Evolutionary conservation across 2,329 filamentous ascomycete species (phyloP).

Genomic region (Aspergillus japonicus): DNA sequence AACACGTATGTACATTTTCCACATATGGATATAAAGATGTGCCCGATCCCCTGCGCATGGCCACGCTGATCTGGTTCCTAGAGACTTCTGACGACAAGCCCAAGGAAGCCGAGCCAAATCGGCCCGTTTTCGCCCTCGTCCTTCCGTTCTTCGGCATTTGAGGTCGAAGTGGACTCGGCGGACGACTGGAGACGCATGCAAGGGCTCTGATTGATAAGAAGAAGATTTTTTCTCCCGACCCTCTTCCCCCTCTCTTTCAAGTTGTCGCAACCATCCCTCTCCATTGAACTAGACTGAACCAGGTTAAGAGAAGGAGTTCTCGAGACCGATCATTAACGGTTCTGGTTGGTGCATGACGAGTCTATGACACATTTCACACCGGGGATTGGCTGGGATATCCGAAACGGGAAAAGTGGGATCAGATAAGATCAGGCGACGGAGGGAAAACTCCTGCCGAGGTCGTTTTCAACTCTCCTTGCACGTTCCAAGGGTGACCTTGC

Average conservation of each 20-base stretch:
- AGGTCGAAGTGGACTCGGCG: neutral
- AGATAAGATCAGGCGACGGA: constrained; percentile 28
- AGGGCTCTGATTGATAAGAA: constrained; percentile 6
- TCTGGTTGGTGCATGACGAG: neutral
- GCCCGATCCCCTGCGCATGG: too few relatives aligned
- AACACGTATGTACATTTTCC: neutral
- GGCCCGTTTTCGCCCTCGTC: constrained; percentile 13
- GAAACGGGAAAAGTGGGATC: constrained; percentile 21
- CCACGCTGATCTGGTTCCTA: too few relatives aligned
- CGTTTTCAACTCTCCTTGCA: neutral
- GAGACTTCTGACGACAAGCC: too few relatives aligned
- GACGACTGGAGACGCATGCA: neutral
- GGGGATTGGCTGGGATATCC: constrained; percentile 5
- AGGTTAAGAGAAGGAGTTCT: constrained; percentile 1
- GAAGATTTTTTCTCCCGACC: constrained; percentile 8
- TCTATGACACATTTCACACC: constrained; percentile 7
- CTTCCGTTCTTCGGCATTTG: constrained; percentile 19
- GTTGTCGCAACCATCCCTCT: neutral
- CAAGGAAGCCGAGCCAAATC: neutral
- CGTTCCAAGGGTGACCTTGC: neutral
- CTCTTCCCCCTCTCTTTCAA: neutral
- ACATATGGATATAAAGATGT: too few relatives aligned
- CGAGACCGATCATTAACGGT: constrained; percentile 2
- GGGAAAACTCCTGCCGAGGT: constrained; percentile 12
- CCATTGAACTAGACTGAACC: constrained; percentile 1